Evolutionary conservation across 169 alveolate genomes (phyloP).

Genomic region (Theileria orientalis): DNA sequence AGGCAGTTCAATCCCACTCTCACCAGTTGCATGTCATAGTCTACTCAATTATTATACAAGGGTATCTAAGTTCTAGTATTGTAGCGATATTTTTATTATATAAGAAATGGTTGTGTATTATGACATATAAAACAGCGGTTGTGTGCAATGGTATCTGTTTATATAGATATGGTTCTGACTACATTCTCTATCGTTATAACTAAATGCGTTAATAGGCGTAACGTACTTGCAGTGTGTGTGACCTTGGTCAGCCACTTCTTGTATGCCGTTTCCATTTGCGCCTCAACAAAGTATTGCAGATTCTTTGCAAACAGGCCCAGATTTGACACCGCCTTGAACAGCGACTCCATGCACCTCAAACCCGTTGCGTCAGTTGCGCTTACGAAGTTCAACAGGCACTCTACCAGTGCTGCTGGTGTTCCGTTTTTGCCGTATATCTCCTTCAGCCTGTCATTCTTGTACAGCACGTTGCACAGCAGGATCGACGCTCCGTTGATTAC

Average conservation of each 20-base stretch:
- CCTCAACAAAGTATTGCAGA: constrained; percentile 75
- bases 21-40: constrained; percentile 36
- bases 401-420: constrained; percentile 86
- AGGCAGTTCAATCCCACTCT: constrained; percentile 85
- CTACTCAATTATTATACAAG: constrained; percentile 1
- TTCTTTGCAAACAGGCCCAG: constrained; percentile 83
- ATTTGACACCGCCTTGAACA: constrained; percentile 84
- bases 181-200: not conserved
- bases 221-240: constrained; percentile 28
- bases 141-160: no score
- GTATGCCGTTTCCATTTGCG: constrained; percentile 69
- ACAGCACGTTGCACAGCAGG: constrained; percentile 82
- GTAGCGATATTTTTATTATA: not conserved
- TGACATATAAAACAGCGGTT: no score
- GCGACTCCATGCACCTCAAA: constrained; percentile 82
- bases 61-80: not conserved
- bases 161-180: not conserved
- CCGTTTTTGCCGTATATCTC: constrained; percentile 81
- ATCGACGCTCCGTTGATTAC: constrained; percentile 86
- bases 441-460: constrained; percentile 83
- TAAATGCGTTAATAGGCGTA: not conserved
- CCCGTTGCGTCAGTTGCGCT: constrained; percentile 77
- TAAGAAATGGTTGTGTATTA: no score
- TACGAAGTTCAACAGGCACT: constrained; percentile 74
- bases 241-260: constrained; percentile 72